Evolutionary conservation across 768 basidiomycete species (phyloP), one percentile per base, ranked within the genome.

Genomic region (Podaxis mareebaensis): DNA sequence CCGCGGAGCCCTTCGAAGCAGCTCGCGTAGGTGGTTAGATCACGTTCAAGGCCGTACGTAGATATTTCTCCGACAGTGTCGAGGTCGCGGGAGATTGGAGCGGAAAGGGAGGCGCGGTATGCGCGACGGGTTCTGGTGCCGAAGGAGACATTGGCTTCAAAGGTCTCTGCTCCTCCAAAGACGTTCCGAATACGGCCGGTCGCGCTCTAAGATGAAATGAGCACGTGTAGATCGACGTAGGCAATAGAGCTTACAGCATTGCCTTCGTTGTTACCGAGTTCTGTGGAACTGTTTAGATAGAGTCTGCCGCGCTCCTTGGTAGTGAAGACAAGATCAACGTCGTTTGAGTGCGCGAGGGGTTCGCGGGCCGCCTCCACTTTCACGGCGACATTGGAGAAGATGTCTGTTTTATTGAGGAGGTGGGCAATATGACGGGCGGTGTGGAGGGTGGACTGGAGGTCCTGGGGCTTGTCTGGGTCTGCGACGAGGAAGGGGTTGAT

Each of bases 251-350:
- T 71, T 71, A 95, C 95, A n/a, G 94, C 95, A 60, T 79, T 95
- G 11, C 93, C 96, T 74, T 98, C 97, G 55, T 89, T 90, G 64
- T 96, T 95, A 3, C 97, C 96, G 5, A 98, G 79, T 70, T 98
- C 95, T 3, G 96, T 98, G 4, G 92, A 83, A 2, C 89, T 92
- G 66, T 91, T 92, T 6, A 96, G 69, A 67, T 83, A 93, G 67
- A 89, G 85, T 40, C 92, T 79, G 4, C 92, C 86, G 61, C 84
- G 85, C 74, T 98, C 96, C 44, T 83, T 79, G 3, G 93, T 83
- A 64, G 84, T 83, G 74, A 96, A 87, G 1, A 96, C 83, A 40
- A 99, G 72, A 68, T 97, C 93, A 11, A 96, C 84, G 65, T 92
- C 91, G 8, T 81, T 83, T 10, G 76, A 73, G 53, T 78, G 72